Evolutionary conservation across 345 rosid genomes (phyloP).

Genomic region (Lepidium aucheri): DNA sequence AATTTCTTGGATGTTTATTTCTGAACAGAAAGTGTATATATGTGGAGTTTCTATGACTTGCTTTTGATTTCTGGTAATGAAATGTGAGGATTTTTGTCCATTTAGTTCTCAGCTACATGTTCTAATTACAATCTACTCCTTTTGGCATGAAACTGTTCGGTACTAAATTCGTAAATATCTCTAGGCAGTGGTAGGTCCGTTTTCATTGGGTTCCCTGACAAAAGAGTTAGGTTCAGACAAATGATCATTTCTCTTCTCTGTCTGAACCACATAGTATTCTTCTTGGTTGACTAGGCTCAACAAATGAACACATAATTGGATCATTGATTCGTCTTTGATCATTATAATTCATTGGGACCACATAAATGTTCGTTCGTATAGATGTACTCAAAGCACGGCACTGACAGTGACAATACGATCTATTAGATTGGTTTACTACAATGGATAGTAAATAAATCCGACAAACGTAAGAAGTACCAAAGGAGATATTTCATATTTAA

Average conservation of each 20-base stretch:
- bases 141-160: neutral
- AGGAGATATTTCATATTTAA: conserved; percentile 2
- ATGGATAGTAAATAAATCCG: too few species aligned
- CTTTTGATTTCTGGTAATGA: conserved; percentile 4
- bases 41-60: conserved; percentile 7
- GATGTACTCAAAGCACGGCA: neutral
- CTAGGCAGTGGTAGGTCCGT: neutral
- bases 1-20: conserved; percentile 14
- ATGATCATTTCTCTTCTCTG: neutral
- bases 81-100: neutral
- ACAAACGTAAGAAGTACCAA: neutral
- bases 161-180: neutral
- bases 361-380: neutral
- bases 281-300: neutral
- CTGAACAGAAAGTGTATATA: conserved; percentile 19
- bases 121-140: neutral
- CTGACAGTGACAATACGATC: conserved; percentile 4
- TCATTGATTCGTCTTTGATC: neutral
- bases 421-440: neutral
- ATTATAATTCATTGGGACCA: neutral
- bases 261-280: neutral
- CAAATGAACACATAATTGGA: neutral
- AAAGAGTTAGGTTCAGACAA: conserved; percentile 9
- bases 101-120: conserved; percentile 4
- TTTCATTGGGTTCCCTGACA: conserved; percentile 13